Evolutionary conservation across 495 filamentous ascomycete species (phyloP).

Genomic region (Xylaria intraflava): DNA sequence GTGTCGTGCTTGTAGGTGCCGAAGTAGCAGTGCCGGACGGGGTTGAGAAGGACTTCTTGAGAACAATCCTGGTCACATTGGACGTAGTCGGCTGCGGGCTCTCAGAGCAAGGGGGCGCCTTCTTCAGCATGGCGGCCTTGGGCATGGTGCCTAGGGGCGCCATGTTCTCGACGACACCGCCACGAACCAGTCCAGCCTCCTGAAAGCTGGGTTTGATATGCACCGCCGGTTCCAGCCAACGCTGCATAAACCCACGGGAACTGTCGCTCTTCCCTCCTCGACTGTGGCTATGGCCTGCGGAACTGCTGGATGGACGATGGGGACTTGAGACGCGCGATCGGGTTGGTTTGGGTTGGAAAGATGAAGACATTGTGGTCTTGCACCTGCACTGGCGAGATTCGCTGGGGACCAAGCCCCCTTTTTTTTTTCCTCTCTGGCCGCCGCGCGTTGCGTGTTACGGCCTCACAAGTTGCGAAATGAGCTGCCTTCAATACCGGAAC

Average conservation of each 20-base stretch:
- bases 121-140: constrained; percentile 41
- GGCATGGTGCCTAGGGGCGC: constrained; percentile 59
- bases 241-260: constrained; percentile 38
- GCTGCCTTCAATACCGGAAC: constrained; percentile 1
- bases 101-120: constrained; percentile 20
- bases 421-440: constrained; percentile 6
- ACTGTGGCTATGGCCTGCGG: constrained; percentile 29
- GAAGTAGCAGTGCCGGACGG: constrained; percentile 14
- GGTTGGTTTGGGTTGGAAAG: constrained; percentile 33
- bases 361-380: constrained; percentile 23
- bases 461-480: constrained; percentile 6
- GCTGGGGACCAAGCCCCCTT: constrained; percentile 13
- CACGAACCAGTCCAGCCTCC: constrained; percentile 56
- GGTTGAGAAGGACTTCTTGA: constrained; percentile 27
- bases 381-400: not conserved
- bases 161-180: constrained; percentile 65
- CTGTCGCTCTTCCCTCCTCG: constrained; percentile 26
- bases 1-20: constrained; percentile 6
- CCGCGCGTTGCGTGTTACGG: constrained; percentile 9
- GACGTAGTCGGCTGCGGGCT: constrained; percentile 18
- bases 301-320: constrained; percentile 28
- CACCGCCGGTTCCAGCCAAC: constrained; percentile 67
- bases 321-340: constrained; percentile 54
- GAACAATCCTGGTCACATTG: constrained; percentile 32
- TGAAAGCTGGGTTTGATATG: constrained; percentile 63